These are phyloP conservation scores for Irpex sp. DNA, from an alignment of 1,284 basidiomycete genomes.

Conservation along the genomic window DNA sequence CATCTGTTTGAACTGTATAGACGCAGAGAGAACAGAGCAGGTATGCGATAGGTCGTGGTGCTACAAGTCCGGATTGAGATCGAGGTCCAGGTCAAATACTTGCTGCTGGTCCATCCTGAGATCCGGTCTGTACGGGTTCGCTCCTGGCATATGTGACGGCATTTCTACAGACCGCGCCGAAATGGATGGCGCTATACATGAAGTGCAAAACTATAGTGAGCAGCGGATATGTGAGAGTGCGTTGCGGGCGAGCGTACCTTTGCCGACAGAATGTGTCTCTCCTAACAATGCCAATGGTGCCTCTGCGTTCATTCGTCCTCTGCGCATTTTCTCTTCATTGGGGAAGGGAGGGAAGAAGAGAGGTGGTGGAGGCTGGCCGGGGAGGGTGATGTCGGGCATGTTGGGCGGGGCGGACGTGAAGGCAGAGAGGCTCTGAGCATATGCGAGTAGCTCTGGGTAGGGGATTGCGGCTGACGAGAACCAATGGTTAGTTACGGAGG, in stretches of 20 bases:
- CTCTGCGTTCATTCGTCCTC: constrained; percentile 70
- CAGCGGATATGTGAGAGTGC: background rate
- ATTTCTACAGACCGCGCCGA: constrained; percentile 48
- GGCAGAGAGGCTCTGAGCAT: constrained; percentile 73
- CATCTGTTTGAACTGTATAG: too few relatives aligned
- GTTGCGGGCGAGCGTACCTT: constrained; percentile 41
- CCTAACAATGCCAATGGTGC: constrained; percentile 69
- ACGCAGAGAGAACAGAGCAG: too few relatives aligned
- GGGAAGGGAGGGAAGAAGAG: constrained; percentile 82
- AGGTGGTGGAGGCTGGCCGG: constrained; percentile 66
- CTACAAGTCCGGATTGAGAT: constrained; percentile 71
- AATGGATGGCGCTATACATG: constrained; percentile 49
- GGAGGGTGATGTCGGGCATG: constrained; percentile 63
- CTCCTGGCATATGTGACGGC: constrained; percentile 42
- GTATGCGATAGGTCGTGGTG: background rate
- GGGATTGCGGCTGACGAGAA: constrained; percentile 55
- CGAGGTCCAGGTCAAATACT: constrained; percentile 69
- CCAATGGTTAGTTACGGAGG: background rate
- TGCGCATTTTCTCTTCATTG: constrained; percentile 82
- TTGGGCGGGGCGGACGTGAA: constrained; percentile 82
- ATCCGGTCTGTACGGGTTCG: constrained; percentile 66
- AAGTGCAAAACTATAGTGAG: background rate
- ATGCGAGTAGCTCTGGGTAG: constrained; percentile 73
- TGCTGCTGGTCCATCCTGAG: constrained; percentile 51
- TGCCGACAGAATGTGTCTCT: constrained; percentile 72